phyloP scores from a whole-genome alignment of 768 basidiomycete genomes.

The Serendipita vermifera region DNA sequence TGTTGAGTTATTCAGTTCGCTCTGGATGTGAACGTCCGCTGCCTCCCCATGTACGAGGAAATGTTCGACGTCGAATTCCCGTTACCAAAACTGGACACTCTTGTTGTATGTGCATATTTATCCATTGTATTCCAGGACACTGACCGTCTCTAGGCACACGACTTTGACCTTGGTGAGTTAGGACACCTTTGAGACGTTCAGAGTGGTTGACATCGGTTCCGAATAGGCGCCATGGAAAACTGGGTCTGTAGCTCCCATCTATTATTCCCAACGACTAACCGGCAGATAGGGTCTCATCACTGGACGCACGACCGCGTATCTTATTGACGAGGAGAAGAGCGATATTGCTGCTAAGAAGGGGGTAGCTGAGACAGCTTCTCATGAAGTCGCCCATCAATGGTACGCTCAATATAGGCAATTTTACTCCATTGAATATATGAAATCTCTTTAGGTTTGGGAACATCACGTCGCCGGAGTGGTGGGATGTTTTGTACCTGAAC shows the following conservation, averaged over 20 bases:
- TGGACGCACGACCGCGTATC: conserved; percentile 70
- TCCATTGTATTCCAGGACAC: neutral
- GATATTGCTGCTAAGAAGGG: conserved; percentile 63
- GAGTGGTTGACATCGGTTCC: conserved; percentile 5
- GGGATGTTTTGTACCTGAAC: conserved; percentile 63
- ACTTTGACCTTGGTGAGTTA: conserved; percentile 64
- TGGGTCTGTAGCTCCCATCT: conserved; percentile 34
- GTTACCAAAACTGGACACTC: conserved; percentile 85
- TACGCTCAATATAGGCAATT: neutral
- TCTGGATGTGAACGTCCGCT: conserved; percentile 70
- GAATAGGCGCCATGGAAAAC: conserved; percentile 81
- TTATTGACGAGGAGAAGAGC: conserved; percentile 63
- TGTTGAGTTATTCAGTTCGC: conserved; percentile 41
- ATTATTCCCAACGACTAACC: neutral
- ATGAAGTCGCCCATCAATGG: conserved; percentile 54
- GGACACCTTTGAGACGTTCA: neutral
- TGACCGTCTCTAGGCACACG: conserved; percentile 40
- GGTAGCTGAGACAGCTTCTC: conserved; percentile 65
- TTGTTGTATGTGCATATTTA: conserved; percentile 47
- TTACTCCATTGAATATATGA: neutral
- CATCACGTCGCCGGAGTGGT: conserved; percentile 90
- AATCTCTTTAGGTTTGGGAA: conserved; percentile 84
- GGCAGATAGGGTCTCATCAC: conserved; percentile 60
- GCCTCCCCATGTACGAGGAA: conserved; percentile 78
- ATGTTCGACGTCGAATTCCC: conserved; percentile 88